Percentiles rank a stretch among this genome's conserved stretches.
Evolutionary conservation across 2,329 filamentous ascomycete genomes (phyloP).

Genomic region (Colletotrichum liriopes): DNA sequence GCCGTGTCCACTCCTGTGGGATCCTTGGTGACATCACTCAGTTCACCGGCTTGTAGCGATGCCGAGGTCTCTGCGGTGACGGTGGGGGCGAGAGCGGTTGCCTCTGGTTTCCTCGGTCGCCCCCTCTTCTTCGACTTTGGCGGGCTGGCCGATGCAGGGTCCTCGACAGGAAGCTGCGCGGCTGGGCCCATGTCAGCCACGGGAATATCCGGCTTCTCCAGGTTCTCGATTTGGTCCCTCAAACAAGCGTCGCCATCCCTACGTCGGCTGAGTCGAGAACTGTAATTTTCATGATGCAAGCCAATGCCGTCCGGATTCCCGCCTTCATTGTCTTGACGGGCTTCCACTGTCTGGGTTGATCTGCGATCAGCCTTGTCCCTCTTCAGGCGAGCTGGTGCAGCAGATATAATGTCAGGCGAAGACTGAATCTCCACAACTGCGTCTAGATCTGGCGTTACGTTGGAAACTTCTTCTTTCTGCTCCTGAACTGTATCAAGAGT

Average conservation of each 20-base stretch:
- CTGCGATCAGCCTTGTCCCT: conserved; percentile 10
- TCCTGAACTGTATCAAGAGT: conserved; percentile 1
- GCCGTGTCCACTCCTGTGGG: conserved; percentile 7
- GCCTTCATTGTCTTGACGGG: conserved; percentile 14
- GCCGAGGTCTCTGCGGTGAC: background rate
- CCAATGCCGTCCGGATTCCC: conserved; percentile 42
- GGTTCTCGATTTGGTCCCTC: conserved; percentile 21
- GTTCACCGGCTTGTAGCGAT: background rate
- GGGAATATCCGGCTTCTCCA: background rate
- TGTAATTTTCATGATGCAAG: conserved; percentile 21
- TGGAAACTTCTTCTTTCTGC: background rate
- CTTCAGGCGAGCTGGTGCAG: conserved; percentile 36
- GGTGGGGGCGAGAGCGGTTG: background rate
- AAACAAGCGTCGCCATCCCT: conserved; percentile 36
- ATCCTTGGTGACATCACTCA: background rate
- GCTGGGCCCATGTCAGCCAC: conserved; percentile 18
- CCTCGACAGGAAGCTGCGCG: background rate
- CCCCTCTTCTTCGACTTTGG: conserved; percentile 41
- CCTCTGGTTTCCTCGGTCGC: conserved; percentile 39
- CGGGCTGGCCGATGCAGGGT: background rate
- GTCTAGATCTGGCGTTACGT: background rate
- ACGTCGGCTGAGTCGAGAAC: conserved; percentile 40
- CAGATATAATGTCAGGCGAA: conserved; percentile 45
- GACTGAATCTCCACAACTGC: conserved; percentile 32
- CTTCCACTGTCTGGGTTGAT: background rate